phyloP scores from a whole-genome alignment of 129 eudicot genomes.

The Helianthus annuus region DNA sequence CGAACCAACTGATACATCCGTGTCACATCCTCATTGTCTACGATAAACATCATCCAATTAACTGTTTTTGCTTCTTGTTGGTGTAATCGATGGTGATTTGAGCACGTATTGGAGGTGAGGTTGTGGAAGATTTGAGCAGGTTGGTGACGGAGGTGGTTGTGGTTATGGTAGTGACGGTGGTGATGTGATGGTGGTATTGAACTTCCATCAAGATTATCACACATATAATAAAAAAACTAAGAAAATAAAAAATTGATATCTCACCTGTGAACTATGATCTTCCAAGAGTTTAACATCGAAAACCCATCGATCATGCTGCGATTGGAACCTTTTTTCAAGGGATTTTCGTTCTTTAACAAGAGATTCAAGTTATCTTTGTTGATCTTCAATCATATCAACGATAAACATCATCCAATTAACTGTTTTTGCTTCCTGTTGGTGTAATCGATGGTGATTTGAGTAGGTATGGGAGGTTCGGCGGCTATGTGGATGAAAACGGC shows the following conservation, averaged over 20 bases:
- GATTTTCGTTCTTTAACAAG: conserved; percentile 38
- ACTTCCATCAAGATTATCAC: neutral
- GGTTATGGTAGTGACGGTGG: no score
- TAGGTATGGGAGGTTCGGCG: no score
- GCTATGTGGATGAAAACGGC: no score
- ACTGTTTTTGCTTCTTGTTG: neutral
- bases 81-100: no score
- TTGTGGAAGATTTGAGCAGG: no score
- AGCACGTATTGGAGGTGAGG: no score
- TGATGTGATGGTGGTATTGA: neutral
- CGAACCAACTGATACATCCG: conserved; percentile 11
- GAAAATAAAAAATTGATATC: neutral
- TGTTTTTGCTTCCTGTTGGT: no score
- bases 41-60: conserved; percentile 9
- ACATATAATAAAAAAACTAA: neutral
- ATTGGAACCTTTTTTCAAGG: conserved; percentile 45
- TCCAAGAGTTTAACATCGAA: conserved; percentile 37
- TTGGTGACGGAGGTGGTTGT: no score
- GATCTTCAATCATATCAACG: conserved; percentile 39
- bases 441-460: no score
- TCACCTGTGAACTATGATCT: conserved; percentile 52
- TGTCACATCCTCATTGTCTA: neutral
- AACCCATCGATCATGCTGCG: conserved; percentile 42
- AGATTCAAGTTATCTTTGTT: conserved; percentile 46
- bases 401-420: no score